Percentiles rank a stretch among this genome's conserved stretches.
These are phyloP conservation scores for Sechiopsis laciniata DNA, from an alignment of 306 rosid genomes.

Conservation along the genomic window DNA sequence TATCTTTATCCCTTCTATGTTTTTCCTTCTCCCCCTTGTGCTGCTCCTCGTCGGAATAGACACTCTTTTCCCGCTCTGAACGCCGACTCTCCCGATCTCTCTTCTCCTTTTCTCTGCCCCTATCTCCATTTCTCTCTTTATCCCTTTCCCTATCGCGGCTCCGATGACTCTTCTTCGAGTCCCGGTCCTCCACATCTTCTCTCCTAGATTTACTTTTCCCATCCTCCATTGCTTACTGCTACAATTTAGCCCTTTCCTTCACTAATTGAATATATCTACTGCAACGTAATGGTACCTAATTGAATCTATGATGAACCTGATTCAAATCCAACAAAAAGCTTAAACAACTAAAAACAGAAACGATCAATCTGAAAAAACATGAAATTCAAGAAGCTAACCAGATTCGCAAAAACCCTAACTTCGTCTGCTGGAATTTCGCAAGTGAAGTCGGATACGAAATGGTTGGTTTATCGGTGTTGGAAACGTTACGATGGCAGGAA, in stretches of 20 bases:
- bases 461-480: background rate
- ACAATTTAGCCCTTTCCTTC: background rate
- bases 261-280: background rate
- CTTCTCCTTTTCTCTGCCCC: conserved; percentile 32
- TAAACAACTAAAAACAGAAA: background rate
- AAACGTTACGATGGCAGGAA: background rate
- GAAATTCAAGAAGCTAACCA: background rate
- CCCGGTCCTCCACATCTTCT: conserved; percentile 45
- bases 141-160: conserved; percentile 38
- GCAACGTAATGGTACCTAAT: background rate
- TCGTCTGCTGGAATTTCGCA: background rate
- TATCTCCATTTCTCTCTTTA: conserved; percentile 39
- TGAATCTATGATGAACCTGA: background rate
- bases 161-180: conserved; percentile 58
- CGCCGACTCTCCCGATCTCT: conserved; percentile 40
- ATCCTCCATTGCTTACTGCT: conserved; percentile 45
- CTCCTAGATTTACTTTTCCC: conserved; percentile 53
- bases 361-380: background rate
- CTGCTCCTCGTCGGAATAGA: conserved; percentile 37
- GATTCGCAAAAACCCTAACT: conserved; percentile 11
- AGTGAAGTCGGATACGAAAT: background rate
- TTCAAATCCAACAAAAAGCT: conserved; percentile 10
- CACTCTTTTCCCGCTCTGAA: conserved; percentile 43
- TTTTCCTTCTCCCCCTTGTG: conserved; percentile 40
- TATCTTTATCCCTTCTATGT: conserved; percentile 27